Evolutionary conservation across 192 early-diverging fungal genomes (phyloP), one percentile per base, ranked within the genome.

Genomic region (Rhizoclosmatium globosum): DNA sequence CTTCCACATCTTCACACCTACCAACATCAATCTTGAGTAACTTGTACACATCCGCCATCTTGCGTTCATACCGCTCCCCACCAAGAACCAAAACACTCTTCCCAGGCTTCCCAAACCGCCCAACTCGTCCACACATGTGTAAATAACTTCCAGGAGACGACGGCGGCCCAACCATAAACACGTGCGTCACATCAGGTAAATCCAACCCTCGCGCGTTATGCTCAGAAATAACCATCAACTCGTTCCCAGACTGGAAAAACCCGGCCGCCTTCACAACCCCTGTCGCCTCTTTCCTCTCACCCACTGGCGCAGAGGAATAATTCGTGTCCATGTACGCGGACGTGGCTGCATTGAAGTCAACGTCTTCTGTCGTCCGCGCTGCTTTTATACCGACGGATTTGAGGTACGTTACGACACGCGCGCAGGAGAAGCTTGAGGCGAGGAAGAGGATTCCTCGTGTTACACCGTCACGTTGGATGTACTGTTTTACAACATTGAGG

Each of bases 111-210:
- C 93, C 95, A 80, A 94, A 92, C 31, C 97, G 81, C 4, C 94
- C 95, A 0, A 94, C 91, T 19, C 97, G 84, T 23, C 97, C 95
- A 0, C 95, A 92, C 92, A 97, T 93, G 70, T 98, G 97, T 9
- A 94, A 73, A 79, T 96, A 98, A 64, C 90, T 91, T 4, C 88
- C 83, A 31, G 87, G 80, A 0, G 86, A 87, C 13, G 89, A 86
- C 2, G 95, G 94, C 6, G 91, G 75, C n/a, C 93, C 95, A 2
- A 97, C 82, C 69, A 98, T 92, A 44, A 94, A 91, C 3, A 98
- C 94, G 79, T 95, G 91, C 2, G 92, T 90, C 1, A 93, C 84
- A 70, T 87, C 82, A 0, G 93, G 93, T 39, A 98, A 76, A 82
- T 98, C 97, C 4, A 98, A 77, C 6, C 97, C 97, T 15, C 95